Evolutionary conservation across 192 early-diverging fungal species (phyloP).

Genomic region (Linnemannia elongata): DNA sequence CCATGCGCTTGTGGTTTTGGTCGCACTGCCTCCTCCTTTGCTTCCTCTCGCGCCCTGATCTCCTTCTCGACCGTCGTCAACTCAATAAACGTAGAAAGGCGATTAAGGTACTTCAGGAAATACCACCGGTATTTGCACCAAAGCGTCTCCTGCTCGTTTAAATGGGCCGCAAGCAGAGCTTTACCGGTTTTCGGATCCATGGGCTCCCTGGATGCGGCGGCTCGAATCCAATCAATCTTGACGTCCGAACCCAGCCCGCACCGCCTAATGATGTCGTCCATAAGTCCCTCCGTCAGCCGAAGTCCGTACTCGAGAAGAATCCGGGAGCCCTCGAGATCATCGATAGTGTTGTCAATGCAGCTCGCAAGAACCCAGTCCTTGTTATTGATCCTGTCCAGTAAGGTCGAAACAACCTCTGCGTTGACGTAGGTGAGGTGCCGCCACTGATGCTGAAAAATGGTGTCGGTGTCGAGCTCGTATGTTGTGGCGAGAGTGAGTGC

Average conservation of each 20-base stretch:
- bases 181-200: constrained; percentile 1
- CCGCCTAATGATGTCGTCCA: constrained; percentile 57
- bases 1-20: constrained; percentile 1
- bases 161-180: constrained; percentile 7
- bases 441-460: constrained; percentile 76
- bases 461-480: constrained; percentile 68
- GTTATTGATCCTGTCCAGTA: constrained; percentile 67
- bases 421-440: constrained; percentile 31
- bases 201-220: constrained; percentile 23
- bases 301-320: constrained; percentile 68
- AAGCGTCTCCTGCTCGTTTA: constrained; percentile 51
- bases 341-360: constrained; percentile 62
- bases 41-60: constrained; percentile 17
- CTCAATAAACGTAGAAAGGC: constrained; percentile 72
- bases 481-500: constrained; percentile 70
- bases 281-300: constrained; percentile 60
- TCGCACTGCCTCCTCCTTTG: not conserved
- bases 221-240: constrained; percentile 46
- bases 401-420: constrained; percentile 43
- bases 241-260: constrained; percentile 20
- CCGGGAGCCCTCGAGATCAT: constrained; percentile 44
- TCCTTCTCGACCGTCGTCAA: constrained; percentile 55
- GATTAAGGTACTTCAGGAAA: constrained; percentile 72
- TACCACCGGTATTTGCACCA: constrained; percentile 66
- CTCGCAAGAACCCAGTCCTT: constrained; percentile 69